phyloP scores from a whole-genome alignment of 441 rosid species.

The Euphorbia celastroides region DNA sequence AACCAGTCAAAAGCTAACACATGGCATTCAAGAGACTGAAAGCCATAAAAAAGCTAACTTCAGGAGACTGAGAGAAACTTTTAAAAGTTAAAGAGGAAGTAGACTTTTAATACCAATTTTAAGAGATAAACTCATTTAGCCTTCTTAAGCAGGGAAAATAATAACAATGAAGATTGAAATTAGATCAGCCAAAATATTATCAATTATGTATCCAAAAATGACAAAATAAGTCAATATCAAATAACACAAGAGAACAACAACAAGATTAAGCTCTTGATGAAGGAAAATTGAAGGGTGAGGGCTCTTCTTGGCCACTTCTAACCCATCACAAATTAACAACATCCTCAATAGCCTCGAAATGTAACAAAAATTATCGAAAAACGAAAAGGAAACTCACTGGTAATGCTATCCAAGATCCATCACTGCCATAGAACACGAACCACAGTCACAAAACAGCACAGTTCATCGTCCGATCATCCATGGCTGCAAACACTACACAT shows the following conservation, averaged over 20 bases:
- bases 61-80: no score
- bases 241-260: slow-evolving; percentile 11
- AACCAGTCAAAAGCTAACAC: no score
- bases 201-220: no score
- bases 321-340: slow-evolving; percentile 31
- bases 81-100: no score
- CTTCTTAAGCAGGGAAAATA: no score
- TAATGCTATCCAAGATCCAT: slow-evolving; percentile 25
- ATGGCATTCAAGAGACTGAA: no score
- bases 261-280: slow-evolving; percentile 16
- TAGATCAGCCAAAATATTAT: no score
- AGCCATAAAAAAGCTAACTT: no score
- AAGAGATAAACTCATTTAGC: no score
- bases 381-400: slow-evolving; percentile 17
- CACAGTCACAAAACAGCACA: slow-evolving; percentile 16
- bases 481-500: slow-evolving; percentile 25
- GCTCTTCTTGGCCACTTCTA: slow-evolving; percentile 40
- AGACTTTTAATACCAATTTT: no score
- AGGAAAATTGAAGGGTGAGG: slow-evolving; percentile 35
- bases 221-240: neutral
- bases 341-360: slow-evolving; percentile 9
- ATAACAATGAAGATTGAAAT: no score
- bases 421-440: slow-evolving; percentile 14
- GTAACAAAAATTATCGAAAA: slow-evolving; percentile 16
- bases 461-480: slow-evolving; percentile 22